Base-by-base conservation (phyloP, 1,139 yeast genomes). In the Scheffersomyces illinoinensis region DNA sequence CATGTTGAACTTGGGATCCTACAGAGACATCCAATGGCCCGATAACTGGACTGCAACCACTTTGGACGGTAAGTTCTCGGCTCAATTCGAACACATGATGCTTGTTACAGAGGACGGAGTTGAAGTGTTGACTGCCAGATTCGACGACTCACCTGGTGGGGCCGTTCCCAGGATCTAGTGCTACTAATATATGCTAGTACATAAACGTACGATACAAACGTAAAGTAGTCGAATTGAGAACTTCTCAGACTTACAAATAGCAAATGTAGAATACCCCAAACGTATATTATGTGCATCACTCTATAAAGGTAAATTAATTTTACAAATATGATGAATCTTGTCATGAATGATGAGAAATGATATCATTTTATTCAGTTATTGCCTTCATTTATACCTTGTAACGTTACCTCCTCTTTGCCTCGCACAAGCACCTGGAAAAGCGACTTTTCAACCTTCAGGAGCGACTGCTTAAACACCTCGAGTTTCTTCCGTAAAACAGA, bases 1-100 rank as follows among this genome's bases (percentile, higher is more conserved):
- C 53, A 96, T 96, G 99, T 85, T 96, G 67, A 90, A 92, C 70
- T 79, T 89, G 64, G 99, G 99, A n/a, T 79, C 89, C 0, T 89
- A 86, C 77, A 85, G 85, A 68, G 99, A 93, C 73, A 76, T 84
- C 60, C 81, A 88, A 56, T 96, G 99, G 99, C 99, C 99, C 1
- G 99, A 96, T 74, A 91, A 91, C 75, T 96, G 99, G 99, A 96
- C 99, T 14, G 86, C 97, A 1, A 85, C 87, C 26, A 95, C 98
- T 20, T 87, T 85, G 58, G 98, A 95, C 71, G 98, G 98, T 57
- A 86, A 87, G 71, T 79, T 84, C 61, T 88, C 95, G 65, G 99
- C 99, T 0, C 99, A 96, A 75, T 96, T 96, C 68, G 96, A 96
- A 76, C 98, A 96, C 71, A 93, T 96, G 72, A 71, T 96, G 70